Percentiles rank a stretch among this genome's conserved stretches.
Evolutionary conservation across 352 stramenopile genomes (phyloP).

Genomic region (Pythium folliculosum): DNA sequence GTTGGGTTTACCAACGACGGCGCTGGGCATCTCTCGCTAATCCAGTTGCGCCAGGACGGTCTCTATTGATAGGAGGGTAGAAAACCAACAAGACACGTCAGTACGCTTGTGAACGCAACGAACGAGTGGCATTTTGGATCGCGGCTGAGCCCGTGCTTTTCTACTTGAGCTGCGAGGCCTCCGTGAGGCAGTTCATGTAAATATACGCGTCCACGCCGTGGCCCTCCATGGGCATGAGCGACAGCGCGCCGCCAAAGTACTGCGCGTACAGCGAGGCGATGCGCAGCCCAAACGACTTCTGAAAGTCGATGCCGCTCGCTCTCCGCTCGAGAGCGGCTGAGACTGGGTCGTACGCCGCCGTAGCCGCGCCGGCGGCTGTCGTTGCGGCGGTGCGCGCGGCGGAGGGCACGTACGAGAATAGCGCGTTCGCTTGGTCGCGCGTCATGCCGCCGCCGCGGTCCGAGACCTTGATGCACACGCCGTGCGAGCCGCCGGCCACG

Average conservation of each 20-base stretch:
- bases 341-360: conserved; percentile 69
- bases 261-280: conserved; percentile 93
- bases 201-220: conserved; percentile 96
- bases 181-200: conserved; percentile 86
- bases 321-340: conserved; percentile 68
- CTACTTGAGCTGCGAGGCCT: conserved; percentile 75
- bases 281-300: conserved; percentile 90
- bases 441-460: conserved; percentile 77
- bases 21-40: background rate
- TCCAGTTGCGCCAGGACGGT: background rate
- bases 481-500: conserved; percentile 63
- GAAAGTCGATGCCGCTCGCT: conserved; percentile 65
- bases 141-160: background rate
- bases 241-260: conserved; percentile 99
- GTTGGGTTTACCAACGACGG: background rate
- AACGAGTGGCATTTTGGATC: background rate
- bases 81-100: too few relatives aligned
- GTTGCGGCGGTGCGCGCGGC: background rate
- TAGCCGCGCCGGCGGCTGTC: conserved; percentile 8
- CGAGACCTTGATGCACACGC: conserved; percentile 83
- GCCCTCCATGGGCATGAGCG: conserved; percentile 99
- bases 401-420: conserved; percentile 56
- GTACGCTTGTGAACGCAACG: too few relatives aligned
- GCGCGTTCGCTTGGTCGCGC: conserved; percentile 63
- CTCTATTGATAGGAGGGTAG: background rate